A percentile compares a stretch with the other conserved stretches of the same genome.
Conservation (phyloP, 495 filamentous ascomycete genomes). For the Haplographium delicatum region DNA sequence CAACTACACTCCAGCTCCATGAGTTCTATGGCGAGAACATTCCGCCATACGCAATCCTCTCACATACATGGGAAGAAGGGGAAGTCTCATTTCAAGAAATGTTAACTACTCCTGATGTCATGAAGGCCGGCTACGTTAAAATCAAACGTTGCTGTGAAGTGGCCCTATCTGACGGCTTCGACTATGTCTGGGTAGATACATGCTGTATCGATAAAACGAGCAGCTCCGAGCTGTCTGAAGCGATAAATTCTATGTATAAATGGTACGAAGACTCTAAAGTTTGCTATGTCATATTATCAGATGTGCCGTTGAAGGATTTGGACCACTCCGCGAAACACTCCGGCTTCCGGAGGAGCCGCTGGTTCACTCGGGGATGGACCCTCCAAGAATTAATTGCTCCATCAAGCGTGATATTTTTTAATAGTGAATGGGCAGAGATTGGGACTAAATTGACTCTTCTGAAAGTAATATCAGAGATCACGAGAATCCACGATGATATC, state of each 20-base stretch:
- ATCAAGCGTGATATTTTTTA: constrained; percentile 2
- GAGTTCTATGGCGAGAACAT: background rate
- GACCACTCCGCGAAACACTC: background rate
- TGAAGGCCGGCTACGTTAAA: constrained; percentile 22
- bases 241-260: constrained; percentile 36
- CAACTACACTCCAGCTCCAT: background rate
- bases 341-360: background rate
- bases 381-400: constrained; percentile 32
- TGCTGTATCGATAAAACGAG: constrained; percentile 24
- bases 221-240: constrained; percentile 31
- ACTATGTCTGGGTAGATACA: constrained; percentile 22
- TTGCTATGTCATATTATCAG: constrained; percentile 17
- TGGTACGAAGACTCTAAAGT: constrained; percentile 20
- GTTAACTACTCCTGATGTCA: background rate
- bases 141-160: constrained; percentile 20
- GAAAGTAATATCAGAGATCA: background rate
- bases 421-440: background rate
- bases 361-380: constrained; percentile 27
- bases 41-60: constrained; percentile 25
- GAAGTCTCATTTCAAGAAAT: constrained; percentile 28
- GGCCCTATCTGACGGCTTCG: constrained; percentile 17
- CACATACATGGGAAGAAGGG: constrained; percentile 26
- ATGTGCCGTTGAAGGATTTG: background rate
- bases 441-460: constrained; percentile 2
- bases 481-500: background rate